phyloP scores from a whole-genome alignment of 192 early-diverging fungal species.

The Backusella tuberculispora region DNA sequence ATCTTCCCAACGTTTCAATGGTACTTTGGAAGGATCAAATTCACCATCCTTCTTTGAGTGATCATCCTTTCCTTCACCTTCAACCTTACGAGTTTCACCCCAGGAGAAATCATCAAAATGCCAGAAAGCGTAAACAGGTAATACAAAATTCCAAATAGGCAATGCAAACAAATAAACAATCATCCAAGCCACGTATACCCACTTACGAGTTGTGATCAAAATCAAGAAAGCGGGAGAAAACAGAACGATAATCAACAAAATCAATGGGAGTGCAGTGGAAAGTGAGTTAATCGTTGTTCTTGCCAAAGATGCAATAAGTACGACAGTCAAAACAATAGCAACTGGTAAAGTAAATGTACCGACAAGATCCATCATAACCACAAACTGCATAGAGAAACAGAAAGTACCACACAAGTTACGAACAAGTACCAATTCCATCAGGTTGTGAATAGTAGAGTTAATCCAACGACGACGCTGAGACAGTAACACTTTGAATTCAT shows the following conservation, averaged over 20 bases:
- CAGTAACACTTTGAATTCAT: conserved; percentile 79
- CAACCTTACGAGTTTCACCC: conserved; percentile 81
- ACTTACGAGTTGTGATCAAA: conserved; percentile 81
- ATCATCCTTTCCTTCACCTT: conserved; percentile 73
- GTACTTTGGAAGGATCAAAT: conserved; percentile 78
- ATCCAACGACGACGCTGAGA: conserved; percentile 96
- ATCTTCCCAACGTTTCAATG: conserved; percentile 87
- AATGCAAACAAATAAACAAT: conserved; percentile 78
- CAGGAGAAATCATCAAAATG: conserved; percentile 95
- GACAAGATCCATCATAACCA: conserved; percentile 75
- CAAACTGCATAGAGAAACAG: conserved; percentile 94
- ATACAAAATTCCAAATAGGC: conserved; percentile 93
- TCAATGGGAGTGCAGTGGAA: conserved; percentile 64
- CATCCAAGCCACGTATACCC: conserved; percentile 93
- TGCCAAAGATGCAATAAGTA: conserved; percentile 60
- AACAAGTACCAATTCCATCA: conserved; percentile 90
- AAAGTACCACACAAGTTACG: conserved; percentile 96
- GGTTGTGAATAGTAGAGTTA: conserved; percentile 95
- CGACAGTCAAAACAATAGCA: conserved; percentile 68
- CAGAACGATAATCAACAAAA: conserved; percentile 78
- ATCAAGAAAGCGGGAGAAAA: conserved; percentile 90
- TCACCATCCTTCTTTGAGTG: conserved; percentile 76
- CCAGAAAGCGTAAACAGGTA: conserved; percentile 95
- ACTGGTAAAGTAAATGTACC: conserved; percentile 78
- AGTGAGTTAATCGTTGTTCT: conserved; percentile 57